Evolutionary conservation across 108 stramenopile genomes (phyloP).

Genomic region (Cyclotella atomus): DNA sequence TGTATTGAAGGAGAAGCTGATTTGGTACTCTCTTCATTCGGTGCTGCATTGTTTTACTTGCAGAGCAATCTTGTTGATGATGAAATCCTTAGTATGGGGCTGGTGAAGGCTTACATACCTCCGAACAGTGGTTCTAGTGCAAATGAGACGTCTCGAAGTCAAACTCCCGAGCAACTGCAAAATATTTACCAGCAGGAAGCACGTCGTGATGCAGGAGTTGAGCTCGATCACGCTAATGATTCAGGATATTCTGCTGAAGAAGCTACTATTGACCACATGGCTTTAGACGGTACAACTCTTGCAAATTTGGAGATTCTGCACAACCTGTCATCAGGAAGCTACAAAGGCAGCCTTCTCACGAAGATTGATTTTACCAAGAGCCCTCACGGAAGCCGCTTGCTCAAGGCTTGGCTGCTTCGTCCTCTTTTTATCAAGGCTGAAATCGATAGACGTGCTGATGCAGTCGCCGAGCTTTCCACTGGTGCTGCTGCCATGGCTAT

Average conservation of each 20-base stretch:
- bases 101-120: constrained; percentile 62
- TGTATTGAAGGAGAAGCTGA: constrained; percentile 81
- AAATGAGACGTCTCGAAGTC: neutral
- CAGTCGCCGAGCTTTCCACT: constrained; percentile 89
- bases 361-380: constrained; percentile 91
- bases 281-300: constrained; percentile 95
- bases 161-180: constrained; percentile 23
- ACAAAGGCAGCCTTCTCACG: constrained; percentile 87
- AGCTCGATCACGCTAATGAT: constrained; percentile 19
- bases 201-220: constrained; percentile 30
- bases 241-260: constrained; percentile 29
- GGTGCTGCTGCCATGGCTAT: constrained; percentile 76
- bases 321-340: constrained; percentile 72
- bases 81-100: constrained; percentile 92
- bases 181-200: constrained; percentile 36
- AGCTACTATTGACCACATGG: constrained; percentile 76
- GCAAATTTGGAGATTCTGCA: constrained; percentile 95
- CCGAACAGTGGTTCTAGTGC: constrained; percentile 24
- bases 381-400: constrained; percentile 91
- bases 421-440: constrained; percentile 89
- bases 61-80: constrained; percentile 84
- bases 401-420: constrained; percentile 94
- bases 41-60: constrained; percentile 89
- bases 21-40: constrained; percentile 84
- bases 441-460: constrained; percentile 93